phyloP scores from a whole-genome alignment of 352 stramenopile species.

The Phytophthora pistaciae region DNA sequence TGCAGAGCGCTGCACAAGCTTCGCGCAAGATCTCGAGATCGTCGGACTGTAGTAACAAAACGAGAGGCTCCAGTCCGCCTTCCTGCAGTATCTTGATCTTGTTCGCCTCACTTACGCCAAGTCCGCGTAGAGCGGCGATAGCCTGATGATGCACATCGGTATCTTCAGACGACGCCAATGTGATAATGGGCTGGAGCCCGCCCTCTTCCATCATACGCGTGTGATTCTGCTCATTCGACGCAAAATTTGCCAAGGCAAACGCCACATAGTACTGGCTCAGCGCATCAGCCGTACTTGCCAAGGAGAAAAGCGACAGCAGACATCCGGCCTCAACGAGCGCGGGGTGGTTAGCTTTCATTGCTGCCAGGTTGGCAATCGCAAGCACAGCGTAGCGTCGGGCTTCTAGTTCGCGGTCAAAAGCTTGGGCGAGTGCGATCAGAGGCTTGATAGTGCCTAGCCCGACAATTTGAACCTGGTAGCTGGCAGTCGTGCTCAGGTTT shows the following conservation, averaged over 20 bases:
- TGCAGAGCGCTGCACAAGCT: slow-evolving; percentile 94
- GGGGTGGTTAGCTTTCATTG: slow-evolving; percentile 95
- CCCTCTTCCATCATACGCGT: slow-evolving; percentile 95
- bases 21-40: slow-evolving; percentile 96
- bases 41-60: slow-evolving; percentile 88
- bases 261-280: slow-evolving; percentile 97
- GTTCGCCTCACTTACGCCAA: slow-evolving; percentile 92
- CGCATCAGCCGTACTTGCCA: slow-evolving; percentile 94
- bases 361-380: slow-evolving; percentile 95
- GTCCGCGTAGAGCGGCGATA: slow-evolving; percentile 92
- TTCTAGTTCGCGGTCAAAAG: slow-evolving; percentile 93
- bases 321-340: slow-evolving; percentile 93
- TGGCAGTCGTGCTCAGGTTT: slow-evolving; percentile 95
- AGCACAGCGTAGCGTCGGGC: slow-evolving; percentile 94
- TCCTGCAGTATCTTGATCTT: slow-evolving; percentile 98
- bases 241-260: slow-evolving; percentile 96
- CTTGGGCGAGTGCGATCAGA: slow-evolving; percentile 88
- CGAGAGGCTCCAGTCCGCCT: slow-evolving; percentile 94
- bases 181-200: slow-evolving; percentile 96
- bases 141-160: slow-evolving; percentile 96
- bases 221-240: slow-evolving; percentile 94
- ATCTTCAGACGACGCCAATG: slow-evolving; percentile 91
- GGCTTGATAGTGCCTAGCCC: slow-evolving; percentile 93
- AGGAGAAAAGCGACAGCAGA: slow-evolving; percentile 92
- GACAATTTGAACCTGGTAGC: slow-evolving; percentile 96